These are phyloP conservation scores for Ascodesmis nigricans DNA, from an alignment of 495 filamentous ascomycete genomes.

Conservation along the genomic window DNA sequence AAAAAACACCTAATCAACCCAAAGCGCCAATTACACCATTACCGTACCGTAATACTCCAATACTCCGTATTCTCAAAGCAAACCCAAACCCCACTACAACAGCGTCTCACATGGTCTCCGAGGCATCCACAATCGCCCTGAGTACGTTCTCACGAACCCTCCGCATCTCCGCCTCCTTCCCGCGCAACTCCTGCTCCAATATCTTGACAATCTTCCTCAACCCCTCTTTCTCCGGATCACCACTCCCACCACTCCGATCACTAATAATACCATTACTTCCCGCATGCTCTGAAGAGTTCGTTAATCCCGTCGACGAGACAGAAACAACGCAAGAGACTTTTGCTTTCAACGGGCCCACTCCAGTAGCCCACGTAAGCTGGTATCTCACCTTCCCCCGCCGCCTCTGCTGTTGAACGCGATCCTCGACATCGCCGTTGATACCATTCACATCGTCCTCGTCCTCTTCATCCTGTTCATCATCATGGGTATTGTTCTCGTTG, in stretches of 20 bases:
- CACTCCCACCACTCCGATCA: neutral
- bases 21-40: no score
- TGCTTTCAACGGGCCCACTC: constrained; percentile 15
- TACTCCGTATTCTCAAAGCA: no score
- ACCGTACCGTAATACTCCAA: no score
- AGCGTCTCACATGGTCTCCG: no score
- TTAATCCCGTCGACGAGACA: constrained; percentile 3
- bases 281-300: neutral
- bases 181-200: constrained; percentile 13
- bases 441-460: constrained; percentile 13
- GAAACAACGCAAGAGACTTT: constrained; percentile 13
- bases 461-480: no score
- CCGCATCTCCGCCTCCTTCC: constrained; percentile 14
- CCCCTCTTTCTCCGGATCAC: constrained; percentile 5
- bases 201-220: constrained; percentile 13
- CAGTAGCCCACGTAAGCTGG: constrained; percentile 14
- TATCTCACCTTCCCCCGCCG: no score
- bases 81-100: no score
- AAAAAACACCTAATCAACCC: no score
- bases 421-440: constrained; percentile 6
- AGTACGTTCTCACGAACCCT: constrained; percentile 16
- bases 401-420: no score
- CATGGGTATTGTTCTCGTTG: no score
- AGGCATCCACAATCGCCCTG: constrained; percentile 17
- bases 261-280: constrained; percentile 1